These are phyloP conservation scores for Friedmanniomyces simplex DNA, from an alignment of 495 filamentous ascomycete genomes.

Conservation along the genomic window DNA sequence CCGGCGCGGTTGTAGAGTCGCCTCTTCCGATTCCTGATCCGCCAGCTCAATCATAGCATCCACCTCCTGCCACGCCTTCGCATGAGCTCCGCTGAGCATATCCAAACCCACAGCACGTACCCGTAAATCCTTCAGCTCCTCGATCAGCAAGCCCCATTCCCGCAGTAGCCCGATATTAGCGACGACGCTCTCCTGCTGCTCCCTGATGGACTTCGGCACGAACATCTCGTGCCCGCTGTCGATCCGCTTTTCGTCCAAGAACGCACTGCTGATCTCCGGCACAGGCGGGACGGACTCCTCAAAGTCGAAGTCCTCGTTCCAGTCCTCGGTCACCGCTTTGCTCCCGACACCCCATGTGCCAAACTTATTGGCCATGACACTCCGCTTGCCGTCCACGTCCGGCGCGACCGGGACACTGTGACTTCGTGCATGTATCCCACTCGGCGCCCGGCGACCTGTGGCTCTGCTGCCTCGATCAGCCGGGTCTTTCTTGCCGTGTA, in stretches of 20 bases:
- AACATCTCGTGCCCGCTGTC: slow-evolving; percentile 33
- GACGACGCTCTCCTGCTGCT: slow-evolving; percentile 34
- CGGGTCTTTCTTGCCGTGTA: slow-evolving; percentile 78
- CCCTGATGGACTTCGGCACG: slow-evolving; percentile 31
- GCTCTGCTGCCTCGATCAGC: slow-evolving; percentile 63
- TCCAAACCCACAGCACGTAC: slow-evolving; percentile 28
- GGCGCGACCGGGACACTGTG: slow-evolving; percentile 88
- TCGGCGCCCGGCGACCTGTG: slow-evolving; percentile 63
- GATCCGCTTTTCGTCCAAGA: slow-evolving; percentile 22
- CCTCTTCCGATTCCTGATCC: slow-evolving; percentile 33
- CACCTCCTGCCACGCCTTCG: slow-evolving; percentile 31
- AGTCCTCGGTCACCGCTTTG: slow-evolving; percentile 50
- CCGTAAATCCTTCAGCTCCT: slow-evolving; percentile 35
- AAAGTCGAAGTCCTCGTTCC: slow-evolving; percentile 38
- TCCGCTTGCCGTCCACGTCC: slow-evolving; percentile 50
- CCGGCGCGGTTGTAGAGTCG: slow-evolving; percentile 20
- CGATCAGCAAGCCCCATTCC: slow-evolving; percentile 35
- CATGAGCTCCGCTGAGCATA: slow-evolving; percentile 24
- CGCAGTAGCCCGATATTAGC: slow-evolving; percentile 33
- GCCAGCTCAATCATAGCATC: slow-evolving; percentile 38
- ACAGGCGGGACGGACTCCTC: slow-evolving; percentile 14
- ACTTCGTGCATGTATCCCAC: slow-evolving; percentile 72
- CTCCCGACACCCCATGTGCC: slow-evolving; percentile 79
- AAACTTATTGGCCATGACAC: slow-evolving; percentile 59
- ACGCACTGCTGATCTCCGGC: neutral